Evolutionary conservation across 306 rosid species (phyloP), one percentile per base, ranked within the genome.

Genomic region (Hippophae tibetana): DNA sequence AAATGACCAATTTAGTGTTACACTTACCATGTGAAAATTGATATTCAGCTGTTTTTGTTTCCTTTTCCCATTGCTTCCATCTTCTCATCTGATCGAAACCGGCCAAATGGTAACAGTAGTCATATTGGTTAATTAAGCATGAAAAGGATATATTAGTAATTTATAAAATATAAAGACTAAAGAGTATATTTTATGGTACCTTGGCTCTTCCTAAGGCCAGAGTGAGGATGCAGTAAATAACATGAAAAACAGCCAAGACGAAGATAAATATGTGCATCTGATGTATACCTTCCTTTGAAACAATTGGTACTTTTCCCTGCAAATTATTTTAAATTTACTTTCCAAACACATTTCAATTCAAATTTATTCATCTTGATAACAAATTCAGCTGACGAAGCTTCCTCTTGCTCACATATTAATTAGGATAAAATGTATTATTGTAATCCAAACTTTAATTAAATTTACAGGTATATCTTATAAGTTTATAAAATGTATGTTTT

Each of bases 61-160:
- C 95, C 62, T 68, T 83, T 72, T 92, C 98, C 98, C 98, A 92
- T 45, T 76, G 63, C 57, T 81, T 92, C 98, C 98, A 92, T 7
- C 86, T 76, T 70, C 83, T 73, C 98, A 87, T 92, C 98, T 92
- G 23, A 18, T 18, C 23, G 75, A 13, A 62, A 52, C 48, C n/a
- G n/a, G n/a, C n/a, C 69, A 74, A 58, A 53, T 52, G 47, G 47
- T 44, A 52, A 60, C 13, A 18, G 23, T 18, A 0, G n/a, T 13
- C 9, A n/a, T 44, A 5, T 5, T n/a, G 9, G 26, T 54, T n/a
- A 54, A 25, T 23, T 47, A 10, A 5, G 11, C 6, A 2, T 11
- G n/a, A 18, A 1, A 2, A 49, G 25, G 53, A 26, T 18, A 26
- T 6, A 58, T 44, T 8, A 43, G 10, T n/a, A 64, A 23, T 23